phyloP scores from a whole-genome alignment of 305 asterid genomes.

The Solanum hybrid region DNA sequence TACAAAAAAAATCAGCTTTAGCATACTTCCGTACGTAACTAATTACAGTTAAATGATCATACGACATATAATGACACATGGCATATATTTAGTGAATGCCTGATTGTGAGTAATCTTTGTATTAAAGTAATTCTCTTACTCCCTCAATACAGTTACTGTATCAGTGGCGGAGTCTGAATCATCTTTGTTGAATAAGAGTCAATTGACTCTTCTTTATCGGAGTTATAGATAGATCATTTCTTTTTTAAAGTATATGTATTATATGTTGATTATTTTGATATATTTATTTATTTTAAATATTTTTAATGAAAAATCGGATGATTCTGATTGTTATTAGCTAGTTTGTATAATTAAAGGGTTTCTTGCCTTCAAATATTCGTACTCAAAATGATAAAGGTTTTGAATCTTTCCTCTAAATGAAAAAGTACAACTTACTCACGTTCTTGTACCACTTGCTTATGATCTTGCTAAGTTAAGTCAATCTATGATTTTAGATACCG shows the following conservation, averaged over 20 bases:
- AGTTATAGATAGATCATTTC: not conserved
- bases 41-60: not conserved
- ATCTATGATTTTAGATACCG: no score
- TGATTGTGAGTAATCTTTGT: not conserved
- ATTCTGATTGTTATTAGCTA: not conserved
- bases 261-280: not conserved
- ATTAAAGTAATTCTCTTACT: not conserved
- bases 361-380: not conserved
- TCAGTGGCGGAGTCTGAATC: not conserved
- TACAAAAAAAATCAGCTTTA: not conserved
- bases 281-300: no score
- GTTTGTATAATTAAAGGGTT: not conserved
- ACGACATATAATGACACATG: not conserved
- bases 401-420: not conserved
- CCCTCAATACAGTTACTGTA: no score
- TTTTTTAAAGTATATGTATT: no score
- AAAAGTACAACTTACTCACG: not conserved
- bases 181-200: not conserved
- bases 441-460: no score
- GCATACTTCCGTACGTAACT: not conserved
- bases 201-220: not conserved
- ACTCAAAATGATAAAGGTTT: not conserved
- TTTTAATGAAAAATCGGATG: no score
- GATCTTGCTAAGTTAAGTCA: no score
- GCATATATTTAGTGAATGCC: no score